phyloP scores from a whole-genome alignment of 257 asterid genomes.

The Dorcoceras hygrometricum region DNA sequence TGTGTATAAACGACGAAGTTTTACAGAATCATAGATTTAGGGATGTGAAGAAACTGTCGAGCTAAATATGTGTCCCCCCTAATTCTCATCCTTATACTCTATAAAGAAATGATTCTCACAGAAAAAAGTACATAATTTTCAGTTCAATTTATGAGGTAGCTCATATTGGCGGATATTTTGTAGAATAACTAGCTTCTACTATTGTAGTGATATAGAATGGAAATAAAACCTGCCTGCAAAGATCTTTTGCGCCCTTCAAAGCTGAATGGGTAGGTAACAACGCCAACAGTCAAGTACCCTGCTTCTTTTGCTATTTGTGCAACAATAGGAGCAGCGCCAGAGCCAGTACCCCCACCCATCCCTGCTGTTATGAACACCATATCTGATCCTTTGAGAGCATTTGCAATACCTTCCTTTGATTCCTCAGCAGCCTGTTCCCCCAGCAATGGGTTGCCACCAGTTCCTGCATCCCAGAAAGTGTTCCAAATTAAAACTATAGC shows the following conservation, averaged over 20 bases:
- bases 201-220: neutral
- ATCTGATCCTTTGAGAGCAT: conserved; percentile 90
- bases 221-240: conserved; percentile 59
- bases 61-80: too few relatives aligned
- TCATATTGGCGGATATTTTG: conserved; percentile 18
- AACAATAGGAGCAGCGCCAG: conserved; percentile 98
- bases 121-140: conserved; percentile 7
- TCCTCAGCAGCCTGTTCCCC: conserved; percentile 99
- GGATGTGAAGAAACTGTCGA: too few relatives aligned
- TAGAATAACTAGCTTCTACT: neutral
- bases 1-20: too few relatives aligned
- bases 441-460: conserved; percentile 91
- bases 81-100: too few relatives aligned
- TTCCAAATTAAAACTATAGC: neutral
- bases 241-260: conserved; percentile 98
- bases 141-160: conserved; percentile 5
- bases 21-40: too few relatives aligned
- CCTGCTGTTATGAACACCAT: conserved; percentile 99
- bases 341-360: conserved; percentile 99
- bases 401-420: conserved; percentile 85
- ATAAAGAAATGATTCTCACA: too few relatives aligned
- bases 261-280: conserved; percentile 93
- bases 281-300: conserved; percentile 97
- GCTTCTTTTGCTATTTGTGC: conserved; percentile 94
- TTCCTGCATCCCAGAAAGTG: conserved; percentile 54